These are phyloP conservation scores for Ceratobasidium sp. DNA, from an alignment of 1,284 basidiomycete genomes.

Conservation along the genomic window DNA sequence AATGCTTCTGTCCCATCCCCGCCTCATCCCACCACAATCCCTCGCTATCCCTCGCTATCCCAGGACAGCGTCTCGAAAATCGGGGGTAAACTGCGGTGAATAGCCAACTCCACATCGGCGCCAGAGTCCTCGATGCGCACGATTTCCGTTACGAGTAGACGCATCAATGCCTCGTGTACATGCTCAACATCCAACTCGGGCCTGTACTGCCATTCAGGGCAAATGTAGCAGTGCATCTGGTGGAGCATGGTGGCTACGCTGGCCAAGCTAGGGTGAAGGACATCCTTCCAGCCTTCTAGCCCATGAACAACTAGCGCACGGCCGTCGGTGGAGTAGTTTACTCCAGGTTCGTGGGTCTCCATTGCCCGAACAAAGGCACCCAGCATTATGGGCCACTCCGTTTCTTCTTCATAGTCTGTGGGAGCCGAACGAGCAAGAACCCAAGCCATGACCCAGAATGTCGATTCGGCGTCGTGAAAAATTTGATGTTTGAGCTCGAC, in stretches of 20 bases:
- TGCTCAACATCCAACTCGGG: neutral
- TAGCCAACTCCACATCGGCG: neutral
- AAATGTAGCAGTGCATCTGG: conserved; percentile 3
- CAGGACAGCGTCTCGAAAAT: no score
- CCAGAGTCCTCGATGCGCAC: neutral
- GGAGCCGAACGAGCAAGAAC: neutral
- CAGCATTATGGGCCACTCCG: no score
- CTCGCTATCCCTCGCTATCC: no score
- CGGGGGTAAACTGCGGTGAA: neutral
- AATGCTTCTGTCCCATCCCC: no score
- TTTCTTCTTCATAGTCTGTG: neutral
- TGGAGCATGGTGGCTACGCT: neutral
- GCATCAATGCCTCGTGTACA: conserved; percentile 13
- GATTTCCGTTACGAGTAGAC: conserved; percentile 11
- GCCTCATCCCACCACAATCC: no score
- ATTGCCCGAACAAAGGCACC: no score
- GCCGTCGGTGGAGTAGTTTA: neutral
- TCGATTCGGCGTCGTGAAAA: conserved; percentile 21
- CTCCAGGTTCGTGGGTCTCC: neutral
- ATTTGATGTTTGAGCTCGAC: neutral
- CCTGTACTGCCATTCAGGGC: neutral
- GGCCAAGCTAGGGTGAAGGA: neutral
- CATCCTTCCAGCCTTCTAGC: neutral
- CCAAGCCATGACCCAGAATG: conserved; percentile 14
- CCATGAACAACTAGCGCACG: neutral